phyloP scores from a whole-genome alignment of 2,329 filamentous ascomycete genomes.

The Stagonosporopsis cucurbitacearum region DNA sequence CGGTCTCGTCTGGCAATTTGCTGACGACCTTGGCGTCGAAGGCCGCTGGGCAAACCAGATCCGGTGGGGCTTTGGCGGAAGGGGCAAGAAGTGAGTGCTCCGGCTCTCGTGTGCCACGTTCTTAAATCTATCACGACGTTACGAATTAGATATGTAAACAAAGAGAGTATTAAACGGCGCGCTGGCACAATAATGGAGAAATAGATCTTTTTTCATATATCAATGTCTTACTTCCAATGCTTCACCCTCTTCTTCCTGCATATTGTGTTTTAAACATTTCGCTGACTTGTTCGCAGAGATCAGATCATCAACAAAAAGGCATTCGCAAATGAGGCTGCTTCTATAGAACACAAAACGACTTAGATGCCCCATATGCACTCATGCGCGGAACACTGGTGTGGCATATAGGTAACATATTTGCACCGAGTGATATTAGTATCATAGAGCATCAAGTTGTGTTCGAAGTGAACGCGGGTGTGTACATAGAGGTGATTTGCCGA shows the following conservation, averaged over 20 bases:
- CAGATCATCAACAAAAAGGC: slow-evolving; percentile 30
- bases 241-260: neutral
- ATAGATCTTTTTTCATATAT: neutral
- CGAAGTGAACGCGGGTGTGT: too few relatives aligned
- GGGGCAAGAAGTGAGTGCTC: slow-evolving; percentile 50
- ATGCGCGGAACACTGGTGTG: too few relatives aligned
- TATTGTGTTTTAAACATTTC: neutral
- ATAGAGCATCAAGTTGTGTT: too few relatives aligned
- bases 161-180: neutral
- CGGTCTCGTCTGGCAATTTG: slow-evolving; percentile 75
- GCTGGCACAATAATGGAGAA: neutral
- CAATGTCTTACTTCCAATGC: neutral
- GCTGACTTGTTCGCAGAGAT: slow-evolving; percentile 21
- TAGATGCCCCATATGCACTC: neutral
- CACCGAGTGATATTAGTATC: too few relatives aligned
- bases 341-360: slow-evolving; percentile 27
- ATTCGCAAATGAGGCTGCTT: slow-evolving; percentile 34
- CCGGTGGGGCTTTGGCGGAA: slow-evolving; percentile 63
- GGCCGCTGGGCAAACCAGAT: slow-evolving; percentile 77
- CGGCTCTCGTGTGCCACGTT: neutral
- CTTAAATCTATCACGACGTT: neutral
- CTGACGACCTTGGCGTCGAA: slow-evolving; percentile 72
- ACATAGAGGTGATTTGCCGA: too few relatives aligned
- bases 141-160: neutral
- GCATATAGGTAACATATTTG: too few relatives aligned